A percentile compares a stretch with the other conserved stretches of the same genome.
Evolutionary conservation across 1,284 basidiomycete genomes (phyloP).

Genomic region (Neolentinus lepideus): DNA sequence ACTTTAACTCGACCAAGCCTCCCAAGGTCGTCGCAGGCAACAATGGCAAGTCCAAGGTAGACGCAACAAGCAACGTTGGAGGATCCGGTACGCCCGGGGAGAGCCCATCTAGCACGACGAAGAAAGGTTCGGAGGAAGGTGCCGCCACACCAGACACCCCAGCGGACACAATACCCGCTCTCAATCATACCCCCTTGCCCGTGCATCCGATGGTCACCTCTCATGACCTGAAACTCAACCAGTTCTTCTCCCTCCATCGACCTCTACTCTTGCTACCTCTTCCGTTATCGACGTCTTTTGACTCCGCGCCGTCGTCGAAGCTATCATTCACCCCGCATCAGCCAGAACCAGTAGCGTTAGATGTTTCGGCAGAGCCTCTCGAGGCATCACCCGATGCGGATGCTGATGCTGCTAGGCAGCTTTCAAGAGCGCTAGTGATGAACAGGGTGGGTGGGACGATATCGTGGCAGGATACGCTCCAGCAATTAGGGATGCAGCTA

Average conservation of each 20-base stretch:
- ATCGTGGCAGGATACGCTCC: conserved; percentile 58
- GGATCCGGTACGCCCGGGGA: conserved; percentile 6
- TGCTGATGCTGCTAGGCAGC: conserved; percentile 67
- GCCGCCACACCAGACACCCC: background rate
- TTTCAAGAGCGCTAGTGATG: conserved; percentile 61
- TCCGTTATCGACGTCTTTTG: conserved; percentile 48
- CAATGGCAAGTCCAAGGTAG: conserved; percentile 20
- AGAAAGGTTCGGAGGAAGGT: background rate
- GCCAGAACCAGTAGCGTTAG: conserved; percentile 9
- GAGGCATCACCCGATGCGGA: conserved; percentile 61
- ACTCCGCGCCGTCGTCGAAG: conserved; percentile 25
- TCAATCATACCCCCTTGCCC: conserved; percentile 16
- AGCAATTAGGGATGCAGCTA: conserved; percentile 49
- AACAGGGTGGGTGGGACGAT: conserved; percentile 51
- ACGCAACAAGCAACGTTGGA: conserved; percentile 12
- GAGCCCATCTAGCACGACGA: conserved; percentile 4
- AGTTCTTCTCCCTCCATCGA: conserved; percentile 73
- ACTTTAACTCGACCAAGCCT: conserved; percentile 65
- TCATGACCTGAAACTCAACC: conserved; percentile 67
- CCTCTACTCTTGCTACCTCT: conserved; percentile 62
- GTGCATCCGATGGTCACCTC: conserved; percentile 49
- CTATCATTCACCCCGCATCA: conserved; percentile 6
- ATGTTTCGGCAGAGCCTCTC: conserved; percentile 38
- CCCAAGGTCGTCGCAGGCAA: conserved; percentile 37
- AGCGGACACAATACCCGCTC: conserved; percentile 7